Base-by-base conservation (phyloP, 495 filamentous ascomycete genomes). In the Aspergillus funiculosus region DNA sequence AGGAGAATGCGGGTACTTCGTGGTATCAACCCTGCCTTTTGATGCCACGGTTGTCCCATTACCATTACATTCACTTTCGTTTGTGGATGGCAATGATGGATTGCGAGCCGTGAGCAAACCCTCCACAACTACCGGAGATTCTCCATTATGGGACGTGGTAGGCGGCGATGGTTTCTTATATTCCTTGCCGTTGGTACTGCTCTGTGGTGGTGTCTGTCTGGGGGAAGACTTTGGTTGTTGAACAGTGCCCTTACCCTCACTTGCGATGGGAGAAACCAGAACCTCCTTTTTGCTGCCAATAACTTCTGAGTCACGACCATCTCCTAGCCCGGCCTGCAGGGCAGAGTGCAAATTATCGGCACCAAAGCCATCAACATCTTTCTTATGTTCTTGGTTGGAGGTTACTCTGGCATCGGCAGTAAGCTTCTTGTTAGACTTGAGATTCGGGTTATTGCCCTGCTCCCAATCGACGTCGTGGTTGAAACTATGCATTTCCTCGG, bases 381-480 rank as follows among this genome's bases (percentile, higher is more conserved):
- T 77, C 43, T 74, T 71, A 63, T 94, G 86, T 18, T 74, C 73
- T 3, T 69, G 54, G 48, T 86, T 87, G 10, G 74, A 68, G 3
- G 73, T 80, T 19, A 87, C 73, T 46, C 82, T 76, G 6, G 74
- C 64, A 59, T 89, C 86, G 32, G 72, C 68, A 1, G 82, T 80
- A 20, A 71, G 60, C 49, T 78, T 76, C 52, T 80, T 79, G 48
- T 67, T 76, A 11, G 69, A 67, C 56, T 79, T 76, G 25, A 80
- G 63, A 51, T 82, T 76, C 5, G 82, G 76, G 46, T 82, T 84
- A 46, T 70, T 67, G 38, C 69, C 71, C 53, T 81, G 79, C 47
- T 85, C 80, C 72, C 80, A 79, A 45, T 87, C 82, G 31, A 83
- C 75, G 52, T 94, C 88, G 52, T 94, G 85, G 54, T 94, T 95